Evolutionary conservation across 2,329 filamentous ascomycete species (phyloP).

Genomic region (Ceratocystiopsis sp.): DNA sequence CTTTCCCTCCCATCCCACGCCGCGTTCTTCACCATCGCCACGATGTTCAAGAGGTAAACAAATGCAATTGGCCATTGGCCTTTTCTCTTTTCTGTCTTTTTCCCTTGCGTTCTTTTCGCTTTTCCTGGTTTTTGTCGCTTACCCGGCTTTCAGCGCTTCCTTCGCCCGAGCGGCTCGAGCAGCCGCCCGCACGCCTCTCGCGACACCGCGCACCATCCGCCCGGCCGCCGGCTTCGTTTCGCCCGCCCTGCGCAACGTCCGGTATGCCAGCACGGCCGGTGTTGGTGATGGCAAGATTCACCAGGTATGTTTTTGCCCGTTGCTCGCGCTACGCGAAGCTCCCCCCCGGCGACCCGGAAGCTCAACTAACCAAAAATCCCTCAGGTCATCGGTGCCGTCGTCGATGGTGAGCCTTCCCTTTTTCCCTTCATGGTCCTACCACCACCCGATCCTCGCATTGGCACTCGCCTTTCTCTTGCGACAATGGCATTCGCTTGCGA

Average conservation of each 20-base stretch:
- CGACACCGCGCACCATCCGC: constrained; percentile 36
- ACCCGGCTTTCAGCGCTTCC: constrained; percentile 31
- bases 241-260: constrained; percentile 18
- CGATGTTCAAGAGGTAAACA: constrained; percentile 66
- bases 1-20: constrained; percentile 2
- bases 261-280: constrained; percentile 40
- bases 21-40: constrained; percentile 22
- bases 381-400: constrained; percentile 95
- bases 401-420: constrained; percentile 57
- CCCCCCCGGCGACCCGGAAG: no score
- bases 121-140: constrained; percentile 1
- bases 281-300: constrained; percentile 51
- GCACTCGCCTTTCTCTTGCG: no score
- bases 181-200: constrained; percentile 39
- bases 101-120: constrained; percentile 19
- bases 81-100: not conserved
- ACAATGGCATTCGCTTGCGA: no score
- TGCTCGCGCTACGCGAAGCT: no score
- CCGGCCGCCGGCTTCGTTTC: constrained; percentile 16
- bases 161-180: constrained; percentile 39
- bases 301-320: constrained; percentile 31
- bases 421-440: no score
- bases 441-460: no score
- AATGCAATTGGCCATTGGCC: not conserved
- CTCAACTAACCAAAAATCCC: constrained; percentile 19